A percentile compares a stretch with the other conserved stretches of the same genome.
phyloP scores from a whole-genome alignment of 352 stramenopile species.

The Plasmopara halstedii region DNA sequence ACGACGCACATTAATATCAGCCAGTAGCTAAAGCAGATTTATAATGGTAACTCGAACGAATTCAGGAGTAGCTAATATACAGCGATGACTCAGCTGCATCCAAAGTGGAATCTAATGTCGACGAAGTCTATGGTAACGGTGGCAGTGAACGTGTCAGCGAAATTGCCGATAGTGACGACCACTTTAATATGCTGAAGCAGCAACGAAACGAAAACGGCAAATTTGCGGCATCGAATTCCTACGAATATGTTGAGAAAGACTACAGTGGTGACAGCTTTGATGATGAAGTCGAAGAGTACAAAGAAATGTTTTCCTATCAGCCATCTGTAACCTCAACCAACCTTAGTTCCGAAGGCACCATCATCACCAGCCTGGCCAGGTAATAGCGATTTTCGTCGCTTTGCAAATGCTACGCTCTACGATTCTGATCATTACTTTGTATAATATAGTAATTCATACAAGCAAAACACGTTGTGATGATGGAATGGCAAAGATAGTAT shows the following conservation, averaged over 20 bases:
- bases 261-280: conserved; percentile 80
- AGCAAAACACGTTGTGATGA: no score
- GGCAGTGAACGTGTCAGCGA: conserved; percentile 32
- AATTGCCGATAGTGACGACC: conserved; percentile 37
- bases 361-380: conserved; percentile 9
- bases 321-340: neutral
- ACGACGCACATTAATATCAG: no score
- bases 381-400: conserved; percentile 8
- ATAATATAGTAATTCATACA: no score
- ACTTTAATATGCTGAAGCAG: conserved; percentile 7
- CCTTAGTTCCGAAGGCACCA: conserved; percentile 1
- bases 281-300: conserved; percentile 29
- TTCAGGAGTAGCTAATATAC: conserved; percentile 32
- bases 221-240: conserved; percentile 20
- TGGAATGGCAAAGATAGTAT: no score
- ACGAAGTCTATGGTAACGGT: conserved; percentile 20
- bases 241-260: conserved; percentile 34
- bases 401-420: no score
- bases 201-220: conserved; percentile 3
- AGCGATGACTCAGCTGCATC: conserved; percentile 66
- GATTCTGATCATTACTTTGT: no score
- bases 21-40: conserved; percentile 12
- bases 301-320: conserved; percentile 1
- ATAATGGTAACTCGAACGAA: no score
- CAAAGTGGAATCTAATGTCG: conserved; percentile 52